Percentiles rank a stretch among this genome's conserved stretches.
These are phyloP conservation scores for Yamadazyma philogaea DNA, from an alignment of 805 yeast species.

Conservation along the genomic window DNA sequence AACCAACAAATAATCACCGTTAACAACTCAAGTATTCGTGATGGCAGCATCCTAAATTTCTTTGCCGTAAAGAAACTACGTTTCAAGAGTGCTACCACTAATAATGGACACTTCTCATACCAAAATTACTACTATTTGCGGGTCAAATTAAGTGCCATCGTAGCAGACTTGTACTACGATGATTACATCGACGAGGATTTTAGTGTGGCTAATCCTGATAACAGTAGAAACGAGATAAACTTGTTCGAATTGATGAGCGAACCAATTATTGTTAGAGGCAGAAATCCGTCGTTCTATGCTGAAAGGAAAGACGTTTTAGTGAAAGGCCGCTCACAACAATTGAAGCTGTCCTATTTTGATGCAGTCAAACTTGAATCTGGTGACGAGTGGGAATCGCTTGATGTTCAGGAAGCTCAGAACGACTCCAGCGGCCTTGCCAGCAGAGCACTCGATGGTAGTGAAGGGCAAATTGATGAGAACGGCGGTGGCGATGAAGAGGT, in stretches of 20 bases:
- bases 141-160: slow-evolving; percentile 32
- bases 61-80: slow-evolving; percentile 42
- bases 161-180: slow-evolving; percentile 37
- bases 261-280: slow-evolving; percentile 57
- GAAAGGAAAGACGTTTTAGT: slow-evolving; percentile 50
- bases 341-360: slow-evolving; percentile 2
- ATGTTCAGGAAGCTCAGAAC: neutral
- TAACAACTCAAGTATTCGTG: slow-evolving; percentile 21
- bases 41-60: slow-evolving; percentile 26
- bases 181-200: slow-evolving; percentile 35
- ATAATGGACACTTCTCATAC: slow-evolving; percentile 44
- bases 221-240: slow-evolving; percentile 28
- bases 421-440: neutral
- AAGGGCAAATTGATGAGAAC: slow-evolving; percentile 9
- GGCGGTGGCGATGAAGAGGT: slow-evolving; percentile 6
- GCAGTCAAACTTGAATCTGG: slow-evolving; percentile 4
- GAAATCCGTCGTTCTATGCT: slow-evolving; percentile 59
- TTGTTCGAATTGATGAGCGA: slow-evolving; percentile 32
- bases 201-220: slow-evolving; percentile 15
- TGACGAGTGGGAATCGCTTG: neutral
- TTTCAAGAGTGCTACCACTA: slow-evolving; percentile 52
- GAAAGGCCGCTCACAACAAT: slow-evolving; percentile 18
- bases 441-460: neutral
- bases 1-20: slow-evolving; percentile 26
- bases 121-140: slow-evolving; percentile 46